Evolutionary conservation across 495 filamentous ascomycete species (phyloP).

Genomic region (Xylaria curta): DNA sequence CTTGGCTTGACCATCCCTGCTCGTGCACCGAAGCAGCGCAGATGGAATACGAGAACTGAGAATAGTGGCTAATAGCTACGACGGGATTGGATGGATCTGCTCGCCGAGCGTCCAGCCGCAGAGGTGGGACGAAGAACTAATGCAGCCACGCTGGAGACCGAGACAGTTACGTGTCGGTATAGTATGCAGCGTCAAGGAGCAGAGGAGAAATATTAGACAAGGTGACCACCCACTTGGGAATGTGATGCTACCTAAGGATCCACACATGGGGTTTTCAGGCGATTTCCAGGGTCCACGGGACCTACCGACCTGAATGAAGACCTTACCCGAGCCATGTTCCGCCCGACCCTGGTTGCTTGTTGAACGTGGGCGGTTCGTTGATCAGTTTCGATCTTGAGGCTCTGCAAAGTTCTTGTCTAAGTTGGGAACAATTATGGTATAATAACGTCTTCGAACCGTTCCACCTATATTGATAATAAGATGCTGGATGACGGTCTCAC

Average conservation of each 20-base stretch:
- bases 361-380: background rate
- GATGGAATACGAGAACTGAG: constrained; percentile 24
- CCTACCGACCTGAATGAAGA: constrained; percentile 16
- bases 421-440: background rate
- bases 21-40: constrained; percentile 10
- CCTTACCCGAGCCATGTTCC: constrained; percentile 2
- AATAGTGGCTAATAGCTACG: constrained; percentile 13
- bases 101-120: constrained; percentile 22
- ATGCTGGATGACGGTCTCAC: no score
- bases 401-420: background rate
- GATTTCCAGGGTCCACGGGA: constrained; percentile 17
- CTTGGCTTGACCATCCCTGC: constrained; percentile 14
- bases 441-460: background rate
- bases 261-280: constrained; percentile 16
- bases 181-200: constrained; percentile 19
- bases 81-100: constrained; percentile 19
- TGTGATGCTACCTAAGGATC: constrained; percentile 15
- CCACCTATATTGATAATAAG: background rate
- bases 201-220: constrained; percentile 18
- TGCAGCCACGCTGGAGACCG: constrained; percentile 22
- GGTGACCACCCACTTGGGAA: constrained; percentile 16
- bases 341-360: background rate
- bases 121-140: constrained; percentile 17
- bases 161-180: constrained; percentile 17
- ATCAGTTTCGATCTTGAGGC: background rate